Percentiles rank a stretch among this genome's conserved stretches.
phyloP scores from a whole-genome alignment of 2,329 filamentous ascomycete species.

The Ophioceras dolichostomum region DNA sequence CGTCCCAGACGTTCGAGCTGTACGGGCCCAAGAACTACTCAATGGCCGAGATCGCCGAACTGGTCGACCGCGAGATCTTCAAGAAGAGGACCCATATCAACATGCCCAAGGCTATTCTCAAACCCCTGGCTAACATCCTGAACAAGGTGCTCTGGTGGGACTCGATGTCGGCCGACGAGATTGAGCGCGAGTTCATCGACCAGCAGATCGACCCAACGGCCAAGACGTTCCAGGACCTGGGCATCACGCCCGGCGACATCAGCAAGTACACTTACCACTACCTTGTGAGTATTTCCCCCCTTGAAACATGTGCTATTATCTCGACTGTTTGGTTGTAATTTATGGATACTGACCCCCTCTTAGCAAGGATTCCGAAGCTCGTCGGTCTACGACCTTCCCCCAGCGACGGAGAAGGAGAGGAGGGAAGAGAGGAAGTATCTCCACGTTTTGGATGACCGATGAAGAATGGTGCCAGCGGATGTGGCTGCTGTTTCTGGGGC shows the following conservation, averaged over 20 bases:
- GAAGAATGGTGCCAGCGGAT: slow-evolving; percentile 19
- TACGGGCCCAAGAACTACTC: slow-evolving; percentile 91
- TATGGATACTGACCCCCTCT: slow-evolving; percentile 17
- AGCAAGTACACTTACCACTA: slow-evolving; percentile 86
- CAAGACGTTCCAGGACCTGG: slow-evolving; percentile 92
- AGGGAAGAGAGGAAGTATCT: slow-evolving; percentile 93
- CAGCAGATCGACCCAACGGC: slow-evolving; percentile 81
- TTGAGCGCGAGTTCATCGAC: slow-evolving; percentile 88
- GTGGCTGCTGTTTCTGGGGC: slow-evolving; percentile 16
- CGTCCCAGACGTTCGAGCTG: slow-evolving; percentile 83
- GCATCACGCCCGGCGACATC: slow-evolving; percentile 79
- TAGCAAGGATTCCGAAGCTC: slow-evolving; percentile 85
- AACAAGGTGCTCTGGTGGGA: slow-evolving; percentile 89
- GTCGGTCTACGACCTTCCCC: slow-evolving; percentile 84
- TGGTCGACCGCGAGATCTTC: slow-evolving; percentile 87
- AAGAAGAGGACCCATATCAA: slow-evolving; percentile 88
- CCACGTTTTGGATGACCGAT: slow-evolving; percentile 84
- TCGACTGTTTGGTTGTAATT: neutral
- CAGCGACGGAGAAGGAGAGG: slow-evolving; percentile 89
- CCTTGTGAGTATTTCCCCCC: slow-evolving; percentile 48
- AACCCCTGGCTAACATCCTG: slow-evolving; percentile 59
- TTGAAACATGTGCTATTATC: neutral
- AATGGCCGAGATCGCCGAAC: slow-evolving; percentile 69
- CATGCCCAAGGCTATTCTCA: slow-evolving; percentile 67
- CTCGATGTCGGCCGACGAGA: slow-evolving; percentile 66